Conservation (phyloP, 345 rosid species). For the Populus alba region DNA sequence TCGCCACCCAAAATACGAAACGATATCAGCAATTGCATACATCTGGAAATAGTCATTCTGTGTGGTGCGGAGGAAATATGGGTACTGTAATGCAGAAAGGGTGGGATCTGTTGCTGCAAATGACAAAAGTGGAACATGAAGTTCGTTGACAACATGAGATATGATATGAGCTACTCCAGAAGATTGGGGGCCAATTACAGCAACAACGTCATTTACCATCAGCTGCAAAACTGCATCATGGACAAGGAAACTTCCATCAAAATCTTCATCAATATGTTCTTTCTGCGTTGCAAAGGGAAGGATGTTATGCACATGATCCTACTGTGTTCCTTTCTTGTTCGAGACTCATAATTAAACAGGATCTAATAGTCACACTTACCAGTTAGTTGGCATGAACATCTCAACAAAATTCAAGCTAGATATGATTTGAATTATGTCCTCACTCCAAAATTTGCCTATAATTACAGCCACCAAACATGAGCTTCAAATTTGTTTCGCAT, state of each 20-base stretch:
- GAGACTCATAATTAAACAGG: neutral
- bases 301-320: neutral
- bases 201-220: constrained; percentile 64
- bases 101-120: constrained; percentile 72
- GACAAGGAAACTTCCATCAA: constrained; percentile 32
- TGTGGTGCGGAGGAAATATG: constrained; percentile 60
- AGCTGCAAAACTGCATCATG: constrained; percentile 77
- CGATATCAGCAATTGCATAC: constrained; percentile 76
- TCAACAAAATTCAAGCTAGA: neutral
- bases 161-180: constrained; percentile 86
- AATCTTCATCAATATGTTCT: constrained; percentile 14
- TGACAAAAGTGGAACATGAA: constrained; percentile 64
- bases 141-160: constrained; percentile 67
- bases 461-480: neutral
- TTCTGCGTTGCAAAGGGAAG: neutral
- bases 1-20: constrained; percentile 64
- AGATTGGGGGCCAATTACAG: constrained; percentile 89
- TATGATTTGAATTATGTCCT: neutral
- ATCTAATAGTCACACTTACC: neutral
- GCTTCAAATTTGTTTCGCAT: neutral
- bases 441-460: neutral
- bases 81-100: constrained; percentile 59
- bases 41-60: constrained; percentile 72
- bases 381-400: neutral
- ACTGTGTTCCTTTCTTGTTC: neutral